phyloP scores from a whole-genome alignment of 2,329 filamentous ascomycete species.

The Didymella lethalis region DNA sequence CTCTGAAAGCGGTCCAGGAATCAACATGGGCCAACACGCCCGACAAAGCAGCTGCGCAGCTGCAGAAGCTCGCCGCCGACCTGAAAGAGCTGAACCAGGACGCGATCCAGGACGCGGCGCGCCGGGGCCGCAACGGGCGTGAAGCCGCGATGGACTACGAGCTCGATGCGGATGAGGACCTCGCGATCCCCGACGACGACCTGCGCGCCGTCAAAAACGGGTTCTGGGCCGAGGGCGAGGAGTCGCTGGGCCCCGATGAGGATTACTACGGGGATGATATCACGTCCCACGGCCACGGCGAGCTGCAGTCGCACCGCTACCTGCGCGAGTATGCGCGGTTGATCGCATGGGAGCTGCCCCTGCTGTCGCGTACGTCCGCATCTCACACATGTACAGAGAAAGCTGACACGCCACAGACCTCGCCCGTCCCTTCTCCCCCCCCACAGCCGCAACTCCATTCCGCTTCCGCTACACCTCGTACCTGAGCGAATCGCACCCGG shows the following conservation, averaged over 20 bases:
- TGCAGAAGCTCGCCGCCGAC: slow-evolving; percentile 33
- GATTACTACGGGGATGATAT: slow-evolving; percentile 85
- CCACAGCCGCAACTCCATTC: slow-evolving; percentile 59
- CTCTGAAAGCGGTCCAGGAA: slow-evolving; percentile 20
- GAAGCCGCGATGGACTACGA: slow-evolving; percentile 26
- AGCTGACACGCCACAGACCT: slow-evolving; percentile 65
- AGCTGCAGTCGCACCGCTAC: slow-evolving; percentile 88
- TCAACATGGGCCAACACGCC: slow-evolving; percentile 13
- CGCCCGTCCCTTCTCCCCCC: slow-evolving; percentile 74
- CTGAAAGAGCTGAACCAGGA: slow-evolving; percentile 38
- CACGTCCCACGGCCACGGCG: slow-evolving; percentile 79
- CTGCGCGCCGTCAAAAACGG: slow-evolving; percentile 28
- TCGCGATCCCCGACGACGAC: slow-evolving; percentile 31
- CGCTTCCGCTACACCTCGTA: slow-evolving; percentile 98
- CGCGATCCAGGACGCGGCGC: slow-evolving; percentile 31
- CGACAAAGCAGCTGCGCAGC: slow-evolving; percentile 29
- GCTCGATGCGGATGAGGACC: slow-evolving; percentile 38
- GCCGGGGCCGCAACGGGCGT: slow-evolving; percentile 36
- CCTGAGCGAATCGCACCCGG: slow-evolving; percentile 91
- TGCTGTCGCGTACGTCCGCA: slow-evolving; percentile 76
- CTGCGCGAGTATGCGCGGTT: slow-evolving; percentile 86
- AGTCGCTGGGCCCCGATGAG: slow-evolving; percentile 64
- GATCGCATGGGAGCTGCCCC: slow-evolving; percentile 93
- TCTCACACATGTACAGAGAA: not conserved
- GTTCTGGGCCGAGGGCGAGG: slow-evolving; percentile 52